phyloP scores from a whole-genome alignment of 805 yeast species.

The Teunomyces cretensis region DNA sequence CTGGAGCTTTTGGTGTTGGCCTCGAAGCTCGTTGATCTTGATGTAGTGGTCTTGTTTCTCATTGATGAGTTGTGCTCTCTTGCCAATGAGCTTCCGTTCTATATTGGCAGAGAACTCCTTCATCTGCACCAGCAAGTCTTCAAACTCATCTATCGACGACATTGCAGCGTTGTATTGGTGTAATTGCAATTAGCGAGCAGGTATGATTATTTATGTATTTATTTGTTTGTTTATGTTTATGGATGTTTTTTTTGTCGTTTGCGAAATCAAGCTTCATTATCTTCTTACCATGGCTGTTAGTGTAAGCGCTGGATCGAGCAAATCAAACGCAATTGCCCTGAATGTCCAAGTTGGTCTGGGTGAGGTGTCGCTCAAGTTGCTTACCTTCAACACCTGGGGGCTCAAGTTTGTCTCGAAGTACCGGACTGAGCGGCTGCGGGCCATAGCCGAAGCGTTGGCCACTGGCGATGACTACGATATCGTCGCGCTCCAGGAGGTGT shows the following conservation, averaged over 20 bases:
- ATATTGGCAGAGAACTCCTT: slow-evolving; percentile 37
- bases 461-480: slow-evolving; percentile 59
- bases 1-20: slow-evolving; percentile 29
- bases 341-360: too few species aligned
- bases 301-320: not conserved
- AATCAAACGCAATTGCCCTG: too few species aligned
- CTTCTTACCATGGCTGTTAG: not conserved
- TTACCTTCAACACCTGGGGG: slow-evolving; percentile 88
- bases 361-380: slow-evolving; percentile 37
- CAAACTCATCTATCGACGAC: slow-evolving; percentile 31
- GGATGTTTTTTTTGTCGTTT: not conserved
- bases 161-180: too few species aligned
- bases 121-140: slow-evolving; percentile 36
- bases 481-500: slow-evolving; percentile 91
- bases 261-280: not conserved
- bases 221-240: not conserved
- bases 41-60: slow-evolving; percentile 34
- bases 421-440: slow-evolving; percentile 62
- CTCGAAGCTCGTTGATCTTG: slow-evolving; percentile 28
- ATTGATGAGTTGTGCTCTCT: slow-evolving; percentile 30
- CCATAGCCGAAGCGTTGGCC: slow-evolving; percentile 69
- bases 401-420: slow-evolving; percentile 76
- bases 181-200: not conserved
- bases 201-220: not conserved
- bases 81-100: slow-evolving; percentile 31